A percentile compares a stretch with the other conserved stretches of the same genome.
These are phyloP conservation scores for Brettanomyces naardenensis DNA, from an alignment of 805 yeast species.

Conservation along the genomic window DNA sequence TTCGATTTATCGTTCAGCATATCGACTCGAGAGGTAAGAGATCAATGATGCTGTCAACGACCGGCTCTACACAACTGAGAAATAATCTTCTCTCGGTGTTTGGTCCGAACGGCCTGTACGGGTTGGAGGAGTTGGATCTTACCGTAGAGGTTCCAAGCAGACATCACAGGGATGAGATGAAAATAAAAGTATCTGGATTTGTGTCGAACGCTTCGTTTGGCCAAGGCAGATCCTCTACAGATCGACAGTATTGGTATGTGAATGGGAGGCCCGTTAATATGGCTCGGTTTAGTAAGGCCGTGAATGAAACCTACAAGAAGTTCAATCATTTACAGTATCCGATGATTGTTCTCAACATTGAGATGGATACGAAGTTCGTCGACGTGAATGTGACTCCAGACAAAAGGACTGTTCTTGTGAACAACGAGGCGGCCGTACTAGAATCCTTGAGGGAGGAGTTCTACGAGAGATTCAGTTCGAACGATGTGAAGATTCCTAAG, in stretches of 20 bases:
- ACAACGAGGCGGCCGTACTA: constrained; percentile 53
- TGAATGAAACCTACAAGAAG: constrained; percentile 67
- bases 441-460: constrained; percentile 49
- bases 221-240: constrained; percentile 60
- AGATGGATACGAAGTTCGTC: constrained; percentile 39
- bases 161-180: constrained; percentile 23
- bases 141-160: constrained; percentile 28
- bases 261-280: constrained; percentile 69
- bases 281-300: constrained; percentile 44
- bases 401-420: constrained; percentile 64
- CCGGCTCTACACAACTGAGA: constrained; percentile 38
- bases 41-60: constrained; percentile 48
- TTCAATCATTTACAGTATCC: constrained; percentile 75
- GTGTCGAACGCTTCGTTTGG: constrained; percentile 79
- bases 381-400: constrained; percentile 94
- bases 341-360: constrained; percentile 53
- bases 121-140: constrained; percentile 45
- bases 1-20: constrained; percentile 57
- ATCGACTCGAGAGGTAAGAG: constrained; percentile 39
- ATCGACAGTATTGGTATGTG: constrained; percentile 68
- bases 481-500: constrained; percentile 20
- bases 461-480: constrained; percentile 34
- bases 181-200: constrained; percentile 42
- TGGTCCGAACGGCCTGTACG: constrained; percentile 59
- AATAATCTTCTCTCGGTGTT: constrained; percentile 60